phyloP scores from a whole-genome alignment of 176 grass and related monocot species.

The Zizania latifolia region DNA sequence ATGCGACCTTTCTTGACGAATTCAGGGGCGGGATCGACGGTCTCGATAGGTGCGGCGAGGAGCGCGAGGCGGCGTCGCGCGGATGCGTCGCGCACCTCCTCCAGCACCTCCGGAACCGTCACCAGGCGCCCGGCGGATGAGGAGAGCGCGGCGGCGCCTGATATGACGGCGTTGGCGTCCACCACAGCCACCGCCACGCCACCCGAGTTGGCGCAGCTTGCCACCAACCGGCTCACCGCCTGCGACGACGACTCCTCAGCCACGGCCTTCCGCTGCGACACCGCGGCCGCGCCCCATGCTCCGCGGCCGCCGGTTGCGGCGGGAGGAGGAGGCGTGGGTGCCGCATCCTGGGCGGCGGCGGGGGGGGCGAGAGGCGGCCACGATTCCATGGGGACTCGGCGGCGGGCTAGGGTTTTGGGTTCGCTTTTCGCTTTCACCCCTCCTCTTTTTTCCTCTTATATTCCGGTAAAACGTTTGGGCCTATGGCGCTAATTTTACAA shows the following conservation, averaged over 20 bases:
- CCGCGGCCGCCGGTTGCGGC: background rate
- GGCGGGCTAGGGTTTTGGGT: conserved; percentile 46
- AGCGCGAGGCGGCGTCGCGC: conserved; percentile 58
- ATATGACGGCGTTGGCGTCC: conserved; percentile 88
- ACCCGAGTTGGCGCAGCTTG: conserved; percentile 33
- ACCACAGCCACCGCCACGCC: conserved; percentile 71
- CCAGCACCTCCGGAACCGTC: conserved; percentile 71
- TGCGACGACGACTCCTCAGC: conserved; percentile 22
- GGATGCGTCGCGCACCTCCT: conserved; percentile 73
- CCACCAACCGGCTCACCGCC: conserved; percentile 50
- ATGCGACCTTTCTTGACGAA: conserved; percentile 74
- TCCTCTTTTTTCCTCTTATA: background rate
- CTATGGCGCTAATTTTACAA: background rate
- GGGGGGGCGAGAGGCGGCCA: conserved; percentile 41
- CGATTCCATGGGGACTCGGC: conserved; percentile 24
- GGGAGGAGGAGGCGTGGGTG: background rate
- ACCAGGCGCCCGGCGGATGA: conserved; percentile 52
- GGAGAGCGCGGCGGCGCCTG: conserved; percentile 51
- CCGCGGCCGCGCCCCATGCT: conserved; percentile 3
- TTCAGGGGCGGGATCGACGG: conserved; percentile 66
- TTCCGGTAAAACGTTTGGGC: background rate
- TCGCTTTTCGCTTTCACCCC: background rate
- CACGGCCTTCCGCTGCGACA: conserved; percentile 27
- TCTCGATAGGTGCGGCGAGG: conserved; percentile 56
- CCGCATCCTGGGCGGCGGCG: background rate